phyloP scores from a whole-genome alignment of 2,329 filamentous ascomycete species.

The Sphaceloma murrayae region DNA sequence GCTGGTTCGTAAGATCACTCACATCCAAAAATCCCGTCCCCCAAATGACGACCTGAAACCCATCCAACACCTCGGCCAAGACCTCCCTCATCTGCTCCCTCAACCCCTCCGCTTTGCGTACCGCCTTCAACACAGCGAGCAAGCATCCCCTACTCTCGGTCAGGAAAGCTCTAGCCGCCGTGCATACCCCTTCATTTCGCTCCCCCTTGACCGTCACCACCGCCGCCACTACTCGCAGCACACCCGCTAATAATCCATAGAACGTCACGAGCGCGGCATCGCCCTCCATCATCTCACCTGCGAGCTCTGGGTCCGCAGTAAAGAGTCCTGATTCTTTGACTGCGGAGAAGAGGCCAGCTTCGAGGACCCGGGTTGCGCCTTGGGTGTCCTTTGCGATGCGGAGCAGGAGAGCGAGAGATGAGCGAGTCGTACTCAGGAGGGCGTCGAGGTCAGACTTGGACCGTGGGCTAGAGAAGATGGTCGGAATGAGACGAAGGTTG shows the following conservation, averaged over 20 bases:
- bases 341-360: slow-evolving; percentile 75
- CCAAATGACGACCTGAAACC: slow-evolving; percentile 72
- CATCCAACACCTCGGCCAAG: slow-evolving; percentile 70
- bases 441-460: slow-evolving; percentile 42
- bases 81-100: slow-evolving; percentile 41
- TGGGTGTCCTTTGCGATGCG: slow-evolving; percentile 72
- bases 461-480: slow-evolving; percentile 45
- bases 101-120: slow-evolving; percentile 51
- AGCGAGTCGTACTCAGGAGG: slow-evolving; percentile 55
- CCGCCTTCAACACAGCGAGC: slow-evolving; percentile 70
- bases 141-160: slow-evolving; percentile 74
- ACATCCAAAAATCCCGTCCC: slow-evolving; percentile 83
- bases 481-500: slow-evolving; percentile 66
- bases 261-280: slow-evolving; percentile 65
- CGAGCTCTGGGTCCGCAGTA: slow-evolving; percentile 81
- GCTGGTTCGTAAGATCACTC: too few relatives aligned
- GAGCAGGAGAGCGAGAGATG: slow-evolving; percentile 71
- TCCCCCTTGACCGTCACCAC: slow-evolving; percentile 71
- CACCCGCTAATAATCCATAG: slow-evolving; percentile 70
- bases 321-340: slow-evolving; percentile 79
- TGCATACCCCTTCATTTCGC: slow-evolving; percentile 63
- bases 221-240: slow-evolving; percentile 72
- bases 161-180: slow-evolving; percentile 71
- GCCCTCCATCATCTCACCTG: slow-evolving; percentile 54
- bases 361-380: slow-evolving; percentile 81